phyloP scores from a whole-genome alignment of 1,284 basidiomycete species.

The Kalmanozyma brasiliensis region DNA sequence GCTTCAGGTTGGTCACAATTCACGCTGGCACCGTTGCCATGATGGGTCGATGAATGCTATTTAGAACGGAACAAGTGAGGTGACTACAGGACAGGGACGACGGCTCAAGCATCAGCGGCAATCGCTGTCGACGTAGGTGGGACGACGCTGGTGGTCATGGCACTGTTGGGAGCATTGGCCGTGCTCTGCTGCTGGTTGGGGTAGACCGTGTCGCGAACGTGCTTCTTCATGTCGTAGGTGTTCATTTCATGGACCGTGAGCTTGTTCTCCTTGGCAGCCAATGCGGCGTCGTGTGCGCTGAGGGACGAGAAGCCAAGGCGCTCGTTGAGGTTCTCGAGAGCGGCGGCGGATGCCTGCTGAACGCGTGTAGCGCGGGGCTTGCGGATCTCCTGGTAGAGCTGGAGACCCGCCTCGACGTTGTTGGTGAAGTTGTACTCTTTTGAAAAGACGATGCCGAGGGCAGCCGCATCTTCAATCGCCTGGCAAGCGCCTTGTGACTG shows the following conservation, averaged over 20 bases:
- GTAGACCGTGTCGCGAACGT: slow-evolving; percentile 34
- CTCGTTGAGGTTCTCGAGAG: slow-evolving; percentile 69
- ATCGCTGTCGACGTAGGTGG: slow-evolving; percentile 21
- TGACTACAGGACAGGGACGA: no score
- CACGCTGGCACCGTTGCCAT: no score
- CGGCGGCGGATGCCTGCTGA: slow-evolving; percentile 64
- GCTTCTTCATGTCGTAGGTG: slow-evolving; percentile 51
- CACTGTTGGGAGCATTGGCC: not conserved
- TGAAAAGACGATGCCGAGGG: slow-evolving; percentile 43
- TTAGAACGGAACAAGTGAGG: no score
- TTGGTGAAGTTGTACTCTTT: slow-evolving; percentile 58
- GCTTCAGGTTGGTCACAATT: no score
- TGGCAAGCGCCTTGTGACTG: slow-evolving; percentile 50
- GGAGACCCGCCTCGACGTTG: slow-evolving; percentile 61
- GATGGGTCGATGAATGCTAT: no score
- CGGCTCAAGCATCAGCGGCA: slow-evolving; percentile 24
- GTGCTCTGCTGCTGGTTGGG: slow-evolving; percentile 6
- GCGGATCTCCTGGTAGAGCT: slow-evolving; percentile 68
- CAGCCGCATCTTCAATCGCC: slow-evolving; percentile 47
- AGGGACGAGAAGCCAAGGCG: slow-evolving; percentile 68
- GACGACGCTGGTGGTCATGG: not conserved
- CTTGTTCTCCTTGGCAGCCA: slow-evolving; percentile 67
- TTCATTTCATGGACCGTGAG: slow-evolving; percentile 63
- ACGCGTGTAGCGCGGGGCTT: slow-evolving; percentile 69
- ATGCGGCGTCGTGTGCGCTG: slow-evolving; percentile 66